Conservation (phyloP, 441 rosid genomes). For the Macaranga tanarius region DNA sequence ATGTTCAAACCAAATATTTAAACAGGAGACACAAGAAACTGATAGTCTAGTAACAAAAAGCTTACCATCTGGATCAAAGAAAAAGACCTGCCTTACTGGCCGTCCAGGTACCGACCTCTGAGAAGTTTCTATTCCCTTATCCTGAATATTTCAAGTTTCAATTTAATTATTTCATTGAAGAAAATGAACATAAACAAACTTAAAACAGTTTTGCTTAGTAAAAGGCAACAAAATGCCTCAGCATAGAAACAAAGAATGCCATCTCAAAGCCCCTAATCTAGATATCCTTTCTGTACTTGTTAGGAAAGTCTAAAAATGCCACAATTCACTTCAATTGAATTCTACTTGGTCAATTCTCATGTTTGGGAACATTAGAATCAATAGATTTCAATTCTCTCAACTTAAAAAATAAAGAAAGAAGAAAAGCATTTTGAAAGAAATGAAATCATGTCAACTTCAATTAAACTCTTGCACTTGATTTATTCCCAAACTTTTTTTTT, state of each 20-base stretch:
- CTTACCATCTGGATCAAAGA: conserved; percentile 93
- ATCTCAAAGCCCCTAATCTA: background rate
- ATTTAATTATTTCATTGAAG: background rate
- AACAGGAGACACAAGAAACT: background rate
- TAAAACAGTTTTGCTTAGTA: background rate
- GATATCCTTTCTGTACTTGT: too few species aligned
- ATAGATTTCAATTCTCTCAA: too few species aligned
- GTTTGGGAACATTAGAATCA: background rate
- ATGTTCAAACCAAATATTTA: background rate
- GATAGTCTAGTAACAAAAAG: background rate
- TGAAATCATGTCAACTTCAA: background rate
- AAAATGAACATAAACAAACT: background rate
- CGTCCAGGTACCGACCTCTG: conserved; percentile 62
- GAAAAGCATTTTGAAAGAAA: background rate
- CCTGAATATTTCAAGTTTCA: conserved; percentile 41
- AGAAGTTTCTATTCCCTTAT: conserved; percentile 66
- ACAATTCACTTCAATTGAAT: background rate
- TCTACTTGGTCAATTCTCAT: background rate
- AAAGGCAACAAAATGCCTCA: background rate
- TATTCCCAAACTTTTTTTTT: too few species aligned
- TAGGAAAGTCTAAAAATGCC: background rate
- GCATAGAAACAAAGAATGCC: background rate
- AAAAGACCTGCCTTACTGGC: conserved; percentile 77
- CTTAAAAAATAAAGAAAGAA: too few species aligned
- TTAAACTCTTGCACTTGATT: background rate